phyloP scores from a whole-genome alignment of 2,329 filamentous ascomycete species.

The Parascedosporium putredinis region DNA sequence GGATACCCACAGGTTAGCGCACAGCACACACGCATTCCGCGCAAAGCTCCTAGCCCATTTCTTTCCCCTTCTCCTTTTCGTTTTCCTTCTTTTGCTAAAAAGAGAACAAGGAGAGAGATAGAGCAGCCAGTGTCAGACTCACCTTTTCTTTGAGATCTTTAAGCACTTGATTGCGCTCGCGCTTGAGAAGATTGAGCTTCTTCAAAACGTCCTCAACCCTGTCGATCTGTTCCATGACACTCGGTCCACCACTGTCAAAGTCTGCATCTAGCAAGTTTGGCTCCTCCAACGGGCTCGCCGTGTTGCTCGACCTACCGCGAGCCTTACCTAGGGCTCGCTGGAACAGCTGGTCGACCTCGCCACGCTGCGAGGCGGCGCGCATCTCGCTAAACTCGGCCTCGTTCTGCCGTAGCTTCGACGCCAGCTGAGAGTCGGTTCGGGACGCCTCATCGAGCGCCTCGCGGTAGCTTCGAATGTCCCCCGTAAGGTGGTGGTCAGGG shows the following conservation, averaged over 20 bases:
- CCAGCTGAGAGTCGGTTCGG: constrained; percentile 75
- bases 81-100: too few relatives aligned
- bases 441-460: constrained; percentile 84
- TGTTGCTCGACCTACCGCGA: constrained; percentile 52
- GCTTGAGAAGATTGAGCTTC: constrained; percentile 84
- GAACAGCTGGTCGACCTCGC: constrained; percentile 81
- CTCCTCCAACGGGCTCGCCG: constrained; percentile 52
- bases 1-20: too few relatives aligned
- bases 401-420: constrained; percentile 74
- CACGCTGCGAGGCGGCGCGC: constrained; percentile 75
- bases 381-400: constrained; percentile 91
- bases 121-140: constrained; percentile 17
- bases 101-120: background rate
- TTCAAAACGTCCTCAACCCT: constrained; percentile 83
- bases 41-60: too few relatives aligned
- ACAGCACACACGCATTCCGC: too few relatives aligned
- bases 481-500: constrained; percentile 80
- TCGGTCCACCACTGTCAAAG: constrained; percentile 69
- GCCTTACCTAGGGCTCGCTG: constrained; percentile 76
- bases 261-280: constrained; percentile 84
- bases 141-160: constrained; percentile 98
- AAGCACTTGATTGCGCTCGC: constrained; percentile 80
- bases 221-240: constrained; percentile 79
- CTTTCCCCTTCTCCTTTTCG: too few relatives aligned
- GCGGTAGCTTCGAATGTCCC: constrained; percentile 78